phyloP scores from a whole-genome alignment of 2,329 filamentous ascomycete species.

The Curvularia spicifera region DNA sequence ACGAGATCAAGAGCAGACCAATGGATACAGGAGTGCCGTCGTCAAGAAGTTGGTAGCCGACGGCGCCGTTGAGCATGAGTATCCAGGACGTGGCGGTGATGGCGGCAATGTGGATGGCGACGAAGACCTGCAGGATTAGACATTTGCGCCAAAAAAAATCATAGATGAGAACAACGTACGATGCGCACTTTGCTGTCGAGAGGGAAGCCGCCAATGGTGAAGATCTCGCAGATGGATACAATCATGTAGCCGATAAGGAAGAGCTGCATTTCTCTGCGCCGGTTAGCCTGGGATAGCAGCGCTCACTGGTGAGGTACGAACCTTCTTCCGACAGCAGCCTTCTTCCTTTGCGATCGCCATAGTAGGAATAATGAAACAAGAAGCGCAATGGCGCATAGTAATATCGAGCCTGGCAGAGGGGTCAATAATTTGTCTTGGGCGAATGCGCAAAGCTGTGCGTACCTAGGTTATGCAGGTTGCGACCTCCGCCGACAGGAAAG shows the following conservation, averaged over 20 bases:
- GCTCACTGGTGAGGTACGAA: conserved; percentile 50
- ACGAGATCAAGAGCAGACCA: conserved; percentile 74
- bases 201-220: conserved; percentile 90
- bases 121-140: conserved; percentile 70
- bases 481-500: conserved; percentile 70
- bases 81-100: conserved; percentile 91
- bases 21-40: conserved; percentile 89
- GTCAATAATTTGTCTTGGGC: conserved; percentile 34
- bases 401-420: conserved; percentile 73
- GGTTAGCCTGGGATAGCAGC: conserved; percentile 24
- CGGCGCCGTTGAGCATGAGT: conserved; percentile 86
- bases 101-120: conserved; percentile 85
- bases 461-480: conserved; percentile 83
- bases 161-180: conserved; percentile 57
- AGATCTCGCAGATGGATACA: conserved; percentile 93
- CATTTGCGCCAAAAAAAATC: neutral
- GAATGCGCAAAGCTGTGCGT: conserved; percentile 41
- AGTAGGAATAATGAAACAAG: conserved; percentile 70
- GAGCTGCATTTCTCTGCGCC: conserved; percentile 86
- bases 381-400: conserved; percentile 81
- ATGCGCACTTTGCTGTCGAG: conserved; percentile 72
- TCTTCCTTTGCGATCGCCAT: conserved; percentile 83
- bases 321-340: conserved; percentile 92
- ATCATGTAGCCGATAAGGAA: conserved; percentile 88
- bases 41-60: conserved; percentile 92